Evolutionary conservation across 2,329 filamentous ascomycete genomes (phyloP).

Genomic region (Thielaviopsis euricoi): DNA sequence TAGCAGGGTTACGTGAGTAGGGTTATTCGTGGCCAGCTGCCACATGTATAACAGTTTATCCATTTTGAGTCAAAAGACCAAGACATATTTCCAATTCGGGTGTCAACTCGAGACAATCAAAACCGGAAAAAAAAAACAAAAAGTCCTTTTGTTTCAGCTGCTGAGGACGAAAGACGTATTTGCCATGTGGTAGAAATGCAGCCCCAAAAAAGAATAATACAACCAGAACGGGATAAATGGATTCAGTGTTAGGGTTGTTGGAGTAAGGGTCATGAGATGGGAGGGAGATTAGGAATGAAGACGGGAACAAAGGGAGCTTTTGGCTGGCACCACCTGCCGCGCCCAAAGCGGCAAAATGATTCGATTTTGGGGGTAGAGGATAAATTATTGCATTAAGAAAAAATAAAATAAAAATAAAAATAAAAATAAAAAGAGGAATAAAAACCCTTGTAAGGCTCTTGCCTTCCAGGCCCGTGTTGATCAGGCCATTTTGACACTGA

Average conservation of each 20-base stretch:
- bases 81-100: too few relatives aligned
- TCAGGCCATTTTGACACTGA: conserved; percentile 8
- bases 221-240: too few relatives aligned
- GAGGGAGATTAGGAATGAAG: neutral
- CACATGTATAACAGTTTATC: too few relatives aligned
- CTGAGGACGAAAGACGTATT: neutral
- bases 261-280: too few relatives aligned
- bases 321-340: neutral
- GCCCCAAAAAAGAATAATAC: too few relatives aligned
- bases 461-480: conserved; percentile 3
- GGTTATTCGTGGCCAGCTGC: too few relatives aligned
- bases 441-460: neutral
- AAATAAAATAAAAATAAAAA: neutral
- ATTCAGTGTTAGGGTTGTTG: neutral
- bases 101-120: too few relatives aligned
- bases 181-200: neutral
- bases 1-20: too few relatives aligned
- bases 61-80: too few relatives aligned
- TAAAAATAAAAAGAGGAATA: neutral
- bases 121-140: too few relatives aligned
- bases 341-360: neutral
- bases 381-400: neutral
- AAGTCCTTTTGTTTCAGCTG: neutral
- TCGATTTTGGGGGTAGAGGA: neutral
- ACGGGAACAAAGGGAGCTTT: too few relatives aligned